Evolutionary conservation across 2,329 filamentous ascomycete species (phyloP).

Genomic region (Pezicula carpinea): DNA sequence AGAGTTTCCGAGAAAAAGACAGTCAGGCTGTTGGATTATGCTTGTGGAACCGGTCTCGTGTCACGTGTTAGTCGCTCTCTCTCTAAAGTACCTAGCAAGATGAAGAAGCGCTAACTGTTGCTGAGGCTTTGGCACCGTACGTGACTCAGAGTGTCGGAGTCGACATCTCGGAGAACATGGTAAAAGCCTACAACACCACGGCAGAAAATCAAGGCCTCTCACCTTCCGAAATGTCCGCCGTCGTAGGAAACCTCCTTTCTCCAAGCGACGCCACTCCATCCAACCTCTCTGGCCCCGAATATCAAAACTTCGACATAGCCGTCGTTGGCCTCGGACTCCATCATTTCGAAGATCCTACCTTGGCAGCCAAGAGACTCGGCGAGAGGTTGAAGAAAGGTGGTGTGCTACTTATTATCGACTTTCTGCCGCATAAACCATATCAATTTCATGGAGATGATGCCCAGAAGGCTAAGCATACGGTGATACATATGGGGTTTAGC

Average conservation of each 20-base stretch:
- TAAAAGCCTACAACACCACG: conserved; percentile 59
- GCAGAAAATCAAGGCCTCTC: conserved; percentile 50
- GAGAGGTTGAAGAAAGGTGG: conserved; percentile 62
- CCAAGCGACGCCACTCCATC: conserved; percentile 42
- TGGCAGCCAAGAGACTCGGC: conserved; percentile 54
- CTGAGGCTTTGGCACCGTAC: conserved; percentile 54
- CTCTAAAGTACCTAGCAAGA: neutral
- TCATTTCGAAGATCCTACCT: conserved; percentile 61
- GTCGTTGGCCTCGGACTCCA: conserved; percentile 60
- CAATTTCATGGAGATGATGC: conserved; percentile 13
- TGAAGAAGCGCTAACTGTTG: neutral
- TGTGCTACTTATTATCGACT: conserved; percentile 63
- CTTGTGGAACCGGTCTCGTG: conserved; percentile 66
- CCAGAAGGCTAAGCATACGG: conserved; percentile 41
- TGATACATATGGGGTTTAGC: conserved; percentile 64
- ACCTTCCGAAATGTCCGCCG: conserved; percentile 48
- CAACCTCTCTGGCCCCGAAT: conserved; percentile 54
- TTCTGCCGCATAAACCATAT: conserved; percentile 47
- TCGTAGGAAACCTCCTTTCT: conserved; percentile 53
- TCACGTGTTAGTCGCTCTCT: conserved; percentile 47
- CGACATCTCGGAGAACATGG: conserved; percentile 69
- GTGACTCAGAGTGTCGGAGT: conserved; percentile 61
- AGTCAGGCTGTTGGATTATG: conserved; percentile 66
- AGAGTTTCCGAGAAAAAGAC: conserved; percentile 20
- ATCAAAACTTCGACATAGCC: conserved; percentile 65